Evolutionary conservation across 257 asterid genomes (phyloP).

Genomic region (Forsythia viridissima): DNA sequence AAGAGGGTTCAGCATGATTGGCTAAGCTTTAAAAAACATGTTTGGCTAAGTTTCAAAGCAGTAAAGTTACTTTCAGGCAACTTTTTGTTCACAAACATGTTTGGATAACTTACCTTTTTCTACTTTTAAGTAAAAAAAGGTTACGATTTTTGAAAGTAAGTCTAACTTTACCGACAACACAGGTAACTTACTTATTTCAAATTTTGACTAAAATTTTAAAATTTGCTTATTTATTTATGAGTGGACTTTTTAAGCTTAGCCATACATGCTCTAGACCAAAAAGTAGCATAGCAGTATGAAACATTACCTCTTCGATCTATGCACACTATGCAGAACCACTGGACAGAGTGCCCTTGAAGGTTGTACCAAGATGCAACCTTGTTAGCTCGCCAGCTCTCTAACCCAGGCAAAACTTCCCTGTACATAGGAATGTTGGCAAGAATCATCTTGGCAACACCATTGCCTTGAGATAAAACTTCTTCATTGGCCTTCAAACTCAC

Average conservation of each 20-base stretch:
- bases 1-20: background rate
- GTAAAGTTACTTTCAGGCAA: background rate
- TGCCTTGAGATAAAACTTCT: conserved; percentile 75
- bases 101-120: background rate
- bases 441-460: conserved; percentile 58
- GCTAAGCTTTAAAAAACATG: background rate
- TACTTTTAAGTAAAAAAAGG: background rate
- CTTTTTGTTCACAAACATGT: background rate
- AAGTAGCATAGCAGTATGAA: background rate
- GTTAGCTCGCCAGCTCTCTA: conserved; percentile 78
- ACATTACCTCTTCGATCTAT: conserved; percentile 75
- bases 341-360: conserved; percentile 82
- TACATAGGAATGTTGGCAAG: conserved; percentile 50
- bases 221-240: too few species aligned
- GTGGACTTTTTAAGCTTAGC: background rate
- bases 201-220: background rate
- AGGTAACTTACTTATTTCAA: background rate
- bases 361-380: conserved; percentile 76
- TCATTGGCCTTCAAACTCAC: conserved; percentile 65
- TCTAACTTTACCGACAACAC: background rate
- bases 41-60: background rate
- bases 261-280: background rate
- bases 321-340: conserved; percentile 83
- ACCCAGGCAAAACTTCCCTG: conserved; percentile 77
- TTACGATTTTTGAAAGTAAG: background rate